A percentile compares a stretch with the other conserved stretches of the same genome.
phyloP scores from a whole-genome alignment of 768 basidiomycete genomes.

The Paxillus rubicundulus region DNA sequence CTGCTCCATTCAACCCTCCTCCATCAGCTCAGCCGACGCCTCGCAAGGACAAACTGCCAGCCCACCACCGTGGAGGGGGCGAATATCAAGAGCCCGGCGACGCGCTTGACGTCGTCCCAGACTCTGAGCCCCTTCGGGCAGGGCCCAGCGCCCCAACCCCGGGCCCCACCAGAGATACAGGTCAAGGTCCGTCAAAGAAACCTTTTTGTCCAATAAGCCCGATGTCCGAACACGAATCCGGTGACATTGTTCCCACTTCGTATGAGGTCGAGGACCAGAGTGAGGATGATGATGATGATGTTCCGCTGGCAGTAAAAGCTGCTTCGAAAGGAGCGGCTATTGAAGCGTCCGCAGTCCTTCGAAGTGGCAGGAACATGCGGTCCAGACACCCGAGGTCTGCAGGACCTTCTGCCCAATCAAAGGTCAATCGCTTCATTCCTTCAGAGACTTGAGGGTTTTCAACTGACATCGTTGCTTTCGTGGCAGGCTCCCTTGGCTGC shows the following conservation, averaged over 20 bases:
- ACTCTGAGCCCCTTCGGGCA: conserved; percentile 55
- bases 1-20: neutral
- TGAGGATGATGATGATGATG: conserved; percentile 42
- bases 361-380: conserved; percentile 1
- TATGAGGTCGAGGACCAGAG: conserved; percentile 28
- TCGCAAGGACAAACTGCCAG: neutral
- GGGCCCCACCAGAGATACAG: neutral
- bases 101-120: conserved; percentile 53
- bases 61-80: neutral
- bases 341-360: conserved; percentile 7
- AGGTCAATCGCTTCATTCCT: conserved; percentile 13
- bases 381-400: conserved; percentile 5
- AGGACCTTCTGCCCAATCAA: conserved; percentile 5
- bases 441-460: neutral
- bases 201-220: conserved; percentile 22
- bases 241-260: conserved; percentile 29
- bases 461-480: neutral
- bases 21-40: conserved; percentile 1
- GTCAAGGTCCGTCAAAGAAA: conserved; percentile 14
- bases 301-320: conserved; percentile 40
- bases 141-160: conserved; percentile 17
- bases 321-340: conserved; percentile 15
- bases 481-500: conserved; percentile 1
- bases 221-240: conserved; percentile 18
- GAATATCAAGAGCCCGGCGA: conserved; percentile 29